Conservation (phyloP, 176 grass and related monocot species). For the Hordeum marinum region DNA sequence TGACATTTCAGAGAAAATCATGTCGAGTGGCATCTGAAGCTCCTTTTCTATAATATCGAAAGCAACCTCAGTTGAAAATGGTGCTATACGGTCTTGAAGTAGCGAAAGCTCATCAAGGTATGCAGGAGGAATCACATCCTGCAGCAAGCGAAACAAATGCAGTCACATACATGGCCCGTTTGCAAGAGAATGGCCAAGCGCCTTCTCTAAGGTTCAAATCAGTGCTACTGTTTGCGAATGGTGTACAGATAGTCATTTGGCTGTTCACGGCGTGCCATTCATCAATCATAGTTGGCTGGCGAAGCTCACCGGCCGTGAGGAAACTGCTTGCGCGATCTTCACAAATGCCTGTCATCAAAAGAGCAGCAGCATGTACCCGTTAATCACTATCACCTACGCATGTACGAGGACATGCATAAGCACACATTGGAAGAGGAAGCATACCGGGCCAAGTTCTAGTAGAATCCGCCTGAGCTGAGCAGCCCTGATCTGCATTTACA, state of each 20-base stretch:
- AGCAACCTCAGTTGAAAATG: conserved; percentile 87
- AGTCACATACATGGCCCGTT: neutral
- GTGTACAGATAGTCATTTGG: neutral
- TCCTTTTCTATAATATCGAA: conserved; percentile 95
- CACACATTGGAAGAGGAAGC: neutral
- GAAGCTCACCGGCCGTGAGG: conserved; percentile 70
- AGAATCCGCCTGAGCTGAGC: conserved; percentile 79
- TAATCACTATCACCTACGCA: neutral
- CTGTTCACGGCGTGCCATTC: neutral
- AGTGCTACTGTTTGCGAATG: neutral
- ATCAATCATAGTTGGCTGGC: neutral
- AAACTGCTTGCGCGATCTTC: conserved; percentile 96
- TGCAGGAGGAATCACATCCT: conserved; percentile 97
- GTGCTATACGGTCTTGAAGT: conserved; percentile 89
- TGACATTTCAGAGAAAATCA: conserved; percentile 89
- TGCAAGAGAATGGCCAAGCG: neutral
- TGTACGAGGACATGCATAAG: neutral
- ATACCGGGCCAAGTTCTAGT: conserved; percentile 82
- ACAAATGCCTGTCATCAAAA: conserved; percentile 68
- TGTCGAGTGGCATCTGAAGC: conserved; percentile 60
- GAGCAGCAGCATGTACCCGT: neutral
- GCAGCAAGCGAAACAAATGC: conserved; percentile 14
- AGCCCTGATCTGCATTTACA: conserved; percentile 56
- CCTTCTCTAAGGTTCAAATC: neutral
- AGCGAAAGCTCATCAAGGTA: conserved; percentile 90